Evolutionary conservation across 179 eudicot species (phyloP), one percentile per base, ranked within the genome.

Genomic region (Corrigiola litoralis): DNA sequence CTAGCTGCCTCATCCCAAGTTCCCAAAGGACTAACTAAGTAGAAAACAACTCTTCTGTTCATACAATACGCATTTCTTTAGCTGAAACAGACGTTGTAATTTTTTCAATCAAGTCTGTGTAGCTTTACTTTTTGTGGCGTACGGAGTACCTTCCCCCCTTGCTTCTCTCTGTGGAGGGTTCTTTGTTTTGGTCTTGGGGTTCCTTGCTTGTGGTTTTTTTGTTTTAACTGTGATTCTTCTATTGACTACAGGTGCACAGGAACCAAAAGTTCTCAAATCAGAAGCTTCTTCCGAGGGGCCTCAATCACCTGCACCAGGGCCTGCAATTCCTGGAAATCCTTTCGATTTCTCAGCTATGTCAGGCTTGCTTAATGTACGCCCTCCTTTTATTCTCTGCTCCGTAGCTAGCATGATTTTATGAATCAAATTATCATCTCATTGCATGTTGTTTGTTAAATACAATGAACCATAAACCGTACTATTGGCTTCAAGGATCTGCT

Each of bases 261-360:
- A 66, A 50, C 72, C 68, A 54, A 79, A 72, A 60, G 57, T 11
- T 36, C 41, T 79, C 16, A 80, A 68, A 41, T 53, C 88, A 27
- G 87, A 71, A 58, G 67, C 88, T 28, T 63, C 78, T 51, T 61
- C 87, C 25, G 82, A 40, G 34, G 85, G 71, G 55, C 41, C 87
- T 29, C 81, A 72, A 42, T 50, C 86, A 31, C 17, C 87, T 70
- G 79, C 79, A 33, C 62, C 91, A 17, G 90, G 74, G 67, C 46
- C 87, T 59, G 85, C 69, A 66, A 55, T 86, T 63, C 76, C 87
- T 53, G 69, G 64, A 52, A 91, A 95, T 81, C 96, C 99, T 29
- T 95, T 95, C 79, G 99, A 95, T 77, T 92, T 95, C 79, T 95
- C 99, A 2, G 88, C 99, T 66, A 87, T 95, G 99, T 67, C 92